phyloP scores from a whole-genome alignment of 768 basidiomycete species.

The Royoungia palumana region DNA sequence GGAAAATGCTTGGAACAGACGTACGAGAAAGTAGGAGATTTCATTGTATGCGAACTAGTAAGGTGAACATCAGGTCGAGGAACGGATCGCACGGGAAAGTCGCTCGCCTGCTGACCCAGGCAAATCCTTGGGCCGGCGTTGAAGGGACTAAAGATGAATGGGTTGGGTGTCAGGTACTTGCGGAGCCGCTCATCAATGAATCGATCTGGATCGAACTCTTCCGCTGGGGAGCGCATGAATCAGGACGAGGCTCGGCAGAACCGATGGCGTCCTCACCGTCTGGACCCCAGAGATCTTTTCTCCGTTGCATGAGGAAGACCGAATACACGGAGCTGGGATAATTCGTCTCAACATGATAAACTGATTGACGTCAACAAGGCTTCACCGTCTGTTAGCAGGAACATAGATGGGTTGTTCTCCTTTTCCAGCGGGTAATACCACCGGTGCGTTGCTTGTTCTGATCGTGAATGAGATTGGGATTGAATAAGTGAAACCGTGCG shows the following conservation, averaged over 20 bases:
- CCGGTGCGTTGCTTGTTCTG: slow-evolving; percentile 24
- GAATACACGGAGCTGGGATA: slow-evolving; percentile 41
- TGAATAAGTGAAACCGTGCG: background rate
- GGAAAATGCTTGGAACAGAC: slow-evolving; percentile 55
- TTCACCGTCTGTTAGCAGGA: slow-evolving; percentile 31
- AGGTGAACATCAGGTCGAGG: slow-evolving; percentile 1
- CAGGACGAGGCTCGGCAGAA: background rate
- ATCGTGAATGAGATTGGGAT: background rate
- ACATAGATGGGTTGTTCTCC: slow-evolving; percentile 30
- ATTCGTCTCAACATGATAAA: background rate
- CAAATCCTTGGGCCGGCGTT: slow-evolving; percentile 40
- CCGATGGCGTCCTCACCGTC: slow-evolving; percentile 41
- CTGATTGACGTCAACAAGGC: background rate
- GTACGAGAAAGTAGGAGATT: slow-evolving; percentile 58
- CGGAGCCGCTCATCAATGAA: slow-evolving; percentile 60
- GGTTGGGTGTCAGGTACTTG: slow-evolving; percentile 54
- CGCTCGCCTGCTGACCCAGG: slow-evolving; percentile 35
- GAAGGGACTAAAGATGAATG: slow-evolving; percentile 47
- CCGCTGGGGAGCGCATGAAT: slow-evolving; percentile 34
- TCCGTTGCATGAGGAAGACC: slow-evolving; percentile 53
- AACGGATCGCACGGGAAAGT: background rate
- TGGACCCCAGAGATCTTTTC: slow-evolving; percentile 42
- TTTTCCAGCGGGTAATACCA: slow-evolving; percentile 22
- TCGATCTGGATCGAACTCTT: slow-evolving; percentile 61
- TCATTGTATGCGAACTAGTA: slow-evolving; percentile 64